Percentiles rank a stretch among this genome's conserved stretches.
phyloP scores from a whole-genome alignment of 176 grass and related monocot genomes.

The Aegilops speltoides region DNA sequence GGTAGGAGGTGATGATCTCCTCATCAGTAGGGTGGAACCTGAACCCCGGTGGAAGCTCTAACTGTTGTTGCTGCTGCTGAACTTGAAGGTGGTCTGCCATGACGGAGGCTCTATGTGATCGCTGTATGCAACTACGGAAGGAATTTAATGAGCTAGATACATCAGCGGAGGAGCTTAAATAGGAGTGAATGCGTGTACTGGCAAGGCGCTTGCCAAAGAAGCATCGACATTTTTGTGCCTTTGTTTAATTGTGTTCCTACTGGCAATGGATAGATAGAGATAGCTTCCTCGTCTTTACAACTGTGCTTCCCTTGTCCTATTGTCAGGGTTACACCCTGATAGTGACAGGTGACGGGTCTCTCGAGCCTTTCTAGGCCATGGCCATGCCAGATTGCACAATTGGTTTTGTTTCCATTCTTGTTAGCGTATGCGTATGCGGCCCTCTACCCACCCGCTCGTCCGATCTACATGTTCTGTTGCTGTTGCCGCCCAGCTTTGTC shows the following conservation, averaged over 20 bases:
- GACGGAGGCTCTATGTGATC: not conserved
- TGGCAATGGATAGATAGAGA: not conserved
- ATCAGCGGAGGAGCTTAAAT: not conserved
- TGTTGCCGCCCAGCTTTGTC: not conserved
- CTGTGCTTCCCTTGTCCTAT: not conserved
- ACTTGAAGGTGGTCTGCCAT: slow-evolving; percentile 32
- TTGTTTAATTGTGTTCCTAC: too few species aligned
- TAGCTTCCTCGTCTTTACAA: not conserved
- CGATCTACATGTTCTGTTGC: not conserved
- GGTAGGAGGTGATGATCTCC: slow-evolving; percentile 69
- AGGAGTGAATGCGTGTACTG: not conserved
- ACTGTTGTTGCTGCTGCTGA: not conserved
- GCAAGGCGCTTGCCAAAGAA: not conserved
- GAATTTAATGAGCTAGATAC: not conserved
- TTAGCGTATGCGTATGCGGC: too few species aligned
- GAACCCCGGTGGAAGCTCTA: slow-evolving; percentile 53
- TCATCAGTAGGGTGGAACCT: slow-evolving; percentile 60
- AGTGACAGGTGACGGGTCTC: not conserved
- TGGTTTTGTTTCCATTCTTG: not conserved
- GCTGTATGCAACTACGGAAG: not conserved
- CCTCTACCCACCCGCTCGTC: not conserved
- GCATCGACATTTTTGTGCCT: not conserved
- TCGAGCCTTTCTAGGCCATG: not conserved
- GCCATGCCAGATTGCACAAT: not conserved
- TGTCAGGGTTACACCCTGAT: not conserved